Conservation (phyloP, 2,329 filamentous ascomycete genomes). For the Hypoxylon sp. region DNA sequence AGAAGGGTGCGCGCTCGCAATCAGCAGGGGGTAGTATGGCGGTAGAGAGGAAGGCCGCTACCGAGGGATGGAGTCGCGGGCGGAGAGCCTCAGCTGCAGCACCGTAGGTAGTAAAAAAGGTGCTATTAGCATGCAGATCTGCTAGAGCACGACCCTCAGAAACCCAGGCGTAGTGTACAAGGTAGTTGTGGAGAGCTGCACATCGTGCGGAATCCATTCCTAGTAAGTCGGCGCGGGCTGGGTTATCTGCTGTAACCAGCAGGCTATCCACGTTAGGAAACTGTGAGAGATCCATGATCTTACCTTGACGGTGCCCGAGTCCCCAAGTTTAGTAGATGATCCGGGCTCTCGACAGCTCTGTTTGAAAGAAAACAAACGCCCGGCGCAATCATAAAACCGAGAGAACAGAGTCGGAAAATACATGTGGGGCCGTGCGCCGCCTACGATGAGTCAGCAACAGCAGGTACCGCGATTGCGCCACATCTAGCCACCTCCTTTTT, state of each 20-base stretch:
- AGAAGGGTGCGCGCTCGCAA: slow-evolving; percentile 38
- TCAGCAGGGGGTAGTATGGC: slow-evolving; percentile 40
- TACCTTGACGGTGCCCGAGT: neutral
- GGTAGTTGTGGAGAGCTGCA: slow-evolving; percentile 53
- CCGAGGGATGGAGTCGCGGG: slow-evolving; percentile 48
- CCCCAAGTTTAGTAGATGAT: neutral
- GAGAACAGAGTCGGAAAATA: too few species aligned
- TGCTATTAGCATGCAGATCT: slow-evolving; percentile 39
- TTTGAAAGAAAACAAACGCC: slow-evolving; percentile 13
- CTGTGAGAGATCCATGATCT: slow-evolving; percentile 31
- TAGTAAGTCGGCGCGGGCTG: slow-evolving; percentile 46
- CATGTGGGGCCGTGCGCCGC: too few species aligned
- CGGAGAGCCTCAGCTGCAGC: slow-evolving; percentile 46
- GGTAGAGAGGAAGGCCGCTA: slow-evolving; percentile 47
- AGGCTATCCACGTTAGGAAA: slow-evolving; percentile 38
- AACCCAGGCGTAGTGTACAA: slow-evolving; percentile 50
- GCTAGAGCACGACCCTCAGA: slow-evolving; percentile 46
- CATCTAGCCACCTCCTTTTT: too few species aligned
- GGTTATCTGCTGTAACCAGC: slow-evolving; percentile 51
- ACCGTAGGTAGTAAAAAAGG: slow-evolving; percentile 46
- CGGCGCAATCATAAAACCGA: slow-evolving; percentile 1
- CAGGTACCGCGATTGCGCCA: too few species aligned
- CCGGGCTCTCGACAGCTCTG: slow-evolving; percentile 10
- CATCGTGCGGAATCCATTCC: slow-evolving; percentile 52
- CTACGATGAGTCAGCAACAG: too few species aligned